These are phyloP conservation scores for Rosa persica DNA, from an alignment of 306 rosid genomes.

Conservation along the genomic window DNA sequence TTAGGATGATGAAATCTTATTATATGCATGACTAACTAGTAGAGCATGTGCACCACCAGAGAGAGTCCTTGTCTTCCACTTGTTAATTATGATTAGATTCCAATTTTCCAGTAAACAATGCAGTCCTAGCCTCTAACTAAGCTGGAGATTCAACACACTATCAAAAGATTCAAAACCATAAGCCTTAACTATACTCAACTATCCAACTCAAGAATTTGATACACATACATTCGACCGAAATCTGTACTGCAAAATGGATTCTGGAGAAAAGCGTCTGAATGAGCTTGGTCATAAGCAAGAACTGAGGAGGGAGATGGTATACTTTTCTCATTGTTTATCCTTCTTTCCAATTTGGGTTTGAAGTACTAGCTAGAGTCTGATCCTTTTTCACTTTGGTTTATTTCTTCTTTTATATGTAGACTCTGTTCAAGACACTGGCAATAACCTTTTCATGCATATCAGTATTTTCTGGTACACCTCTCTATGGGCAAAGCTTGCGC, in stretches of 20 bases:
- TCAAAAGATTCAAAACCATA: neutral
- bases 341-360: too few relatives aligned
- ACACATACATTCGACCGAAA: too few relatives aligned
- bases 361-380: too few relatives aligned
- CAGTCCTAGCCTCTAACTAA: neutral
- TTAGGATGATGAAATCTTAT: neutral
- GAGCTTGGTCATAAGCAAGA: too few relatives aligned
- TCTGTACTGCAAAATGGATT: neutral
- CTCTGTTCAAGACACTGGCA: too few relatives aligned
- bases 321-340: too few relatives aligned
- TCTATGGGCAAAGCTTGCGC: too few relatives aligned
- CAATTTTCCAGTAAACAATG: neutral
- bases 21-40: neutral
- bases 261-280: neutral
- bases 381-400: too few relatives aligned
- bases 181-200: neutral
- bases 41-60: neutral
- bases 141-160: neutral
- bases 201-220: neutral
- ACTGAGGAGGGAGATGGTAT: too few relatives aligned
- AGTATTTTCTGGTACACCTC: too few relatives aligned
- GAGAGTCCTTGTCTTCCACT: neutral
- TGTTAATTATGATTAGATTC: neutral
- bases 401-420: too few relatives aligned
- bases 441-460: too few relatives aligned